Percentiles rank a stretch among this genome's conserved stretches.
These are phyloP conservation scores for Creolimax fragrantissima DNA, from an alignment of 78 protist species.

Conservation along the genomic window DNA sequence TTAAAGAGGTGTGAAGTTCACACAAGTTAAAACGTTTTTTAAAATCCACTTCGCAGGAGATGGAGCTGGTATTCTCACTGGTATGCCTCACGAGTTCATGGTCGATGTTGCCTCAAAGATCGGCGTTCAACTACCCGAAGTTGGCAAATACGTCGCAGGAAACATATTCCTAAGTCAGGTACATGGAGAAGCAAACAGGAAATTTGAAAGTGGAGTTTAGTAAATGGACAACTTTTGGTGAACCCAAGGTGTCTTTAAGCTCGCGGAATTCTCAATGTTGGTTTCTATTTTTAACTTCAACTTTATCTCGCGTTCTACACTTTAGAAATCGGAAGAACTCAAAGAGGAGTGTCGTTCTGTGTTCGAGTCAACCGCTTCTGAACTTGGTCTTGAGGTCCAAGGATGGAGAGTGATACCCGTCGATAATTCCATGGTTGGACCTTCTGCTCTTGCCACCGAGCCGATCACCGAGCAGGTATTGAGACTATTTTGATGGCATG, in stretches of 20 bases:
- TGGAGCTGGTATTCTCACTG: slow-evolving; percentile 46
- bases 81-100: slow-evolving; percentile 42
- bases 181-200: not conserved
- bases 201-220: no score
- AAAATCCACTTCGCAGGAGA: no score
- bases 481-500: no score
- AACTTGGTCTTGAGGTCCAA: not conserved
- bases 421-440: slow-evolving; percentile 33
- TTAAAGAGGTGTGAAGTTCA: no score
- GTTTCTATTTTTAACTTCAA: no score
- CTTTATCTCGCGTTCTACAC: not conserved
- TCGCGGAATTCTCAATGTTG: no score
- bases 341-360: not conserved
- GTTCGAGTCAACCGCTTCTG: not conserved
- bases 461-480: slow-evolving; percentile 51
- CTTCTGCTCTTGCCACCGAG: slow-evolving; percentile 30
- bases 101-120: not conserved
- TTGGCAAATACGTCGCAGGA: slow-evolving; percentile 30
- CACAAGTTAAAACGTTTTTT: no score
- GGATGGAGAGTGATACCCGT: slow-evolving; percentile 45
- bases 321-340: not conserved
- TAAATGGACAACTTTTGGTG: no score
- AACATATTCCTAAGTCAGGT: slow-evolving; percentile 14
- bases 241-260: no score
- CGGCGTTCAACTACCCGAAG: slow-evolving; percentile 16